A percentile compares a stretch with the other conserved stretches of the same genome.
Conservation (phyloP, 164 flowering plant genomes). For the Chloranthus sessilifolius region DNA sequence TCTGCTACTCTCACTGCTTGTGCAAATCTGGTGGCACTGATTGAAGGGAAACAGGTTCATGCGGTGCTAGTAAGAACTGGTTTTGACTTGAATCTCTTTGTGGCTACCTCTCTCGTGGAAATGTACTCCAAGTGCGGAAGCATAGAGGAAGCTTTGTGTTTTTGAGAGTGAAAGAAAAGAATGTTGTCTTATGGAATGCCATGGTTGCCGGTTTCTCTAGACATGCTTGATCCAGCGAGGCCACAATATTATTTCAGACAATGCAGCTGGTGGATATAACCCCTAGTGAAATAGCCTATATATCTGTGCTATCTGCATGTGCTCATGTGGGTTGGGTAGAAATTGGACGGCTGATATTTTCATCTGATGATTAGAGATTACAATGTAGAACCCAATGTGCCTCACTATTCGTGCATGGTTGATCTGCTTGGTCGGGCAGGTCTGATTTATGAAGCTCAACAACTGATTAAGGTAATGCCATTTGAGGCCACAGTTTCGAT, state of each 20-base stretch:
- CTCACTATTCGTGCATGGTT: slow-evolving; percentile 82
- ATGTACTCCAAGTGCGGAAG: slow-evolving; percentile 84
- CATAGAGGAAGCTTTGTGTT: slow-evolving; percentile 57
- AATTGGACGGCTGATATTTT: slow-evolving; percentile 47
- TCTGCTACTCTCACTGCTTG: slow-evolving; percentile 75
- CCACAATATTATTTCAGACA: slow-evolving; percentile 70
- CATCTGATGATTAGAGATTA: slow-evolving; percentile 41
- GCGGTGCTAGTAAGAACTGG: slow-evolving; percentile 50
- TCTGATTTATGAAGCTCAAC: slow-evolving; percentile 46
- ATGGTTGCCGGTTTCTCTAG: slow-evolving; percentile 85
- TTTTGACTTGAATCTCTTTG: slow-evolving; percentile 38
- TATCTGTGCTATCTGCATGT: slow-evolving; percentile 73
- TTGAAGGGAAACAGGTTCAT: slow-evolving; percentile 79
- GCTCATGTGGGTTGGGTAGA: slow-evolving; percentile 66
- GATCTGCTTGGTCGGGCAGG: slow-evolving; percentile 79
- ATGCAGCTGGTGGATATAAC: slow-evolving; percentile 60
- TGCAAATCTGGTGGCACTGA: slow-evolving; percentile 61
- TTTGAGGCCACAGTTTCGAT: slow-evolving; percentile 63
- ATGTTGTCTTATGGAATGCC: slow-evolving; percentile 68
- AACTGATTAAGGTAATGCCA: slow-evolving; percentile 53
- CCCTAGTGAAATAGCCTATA: slow-evolving; percentile 67
- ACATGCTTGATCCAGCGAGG: slow-evolving; percentile 56
- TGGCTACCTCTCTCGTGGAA: slow-evolving; percentile 65
- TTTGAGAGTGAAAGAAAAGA: slow-evolving; percentile 36
- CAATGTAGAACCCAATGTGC: slow-evolving; percentile 37